Base-by-base conservation (phyloP, 768 basidiomycete genomes). In the Strobilomyces echinocephalus region DNA sequence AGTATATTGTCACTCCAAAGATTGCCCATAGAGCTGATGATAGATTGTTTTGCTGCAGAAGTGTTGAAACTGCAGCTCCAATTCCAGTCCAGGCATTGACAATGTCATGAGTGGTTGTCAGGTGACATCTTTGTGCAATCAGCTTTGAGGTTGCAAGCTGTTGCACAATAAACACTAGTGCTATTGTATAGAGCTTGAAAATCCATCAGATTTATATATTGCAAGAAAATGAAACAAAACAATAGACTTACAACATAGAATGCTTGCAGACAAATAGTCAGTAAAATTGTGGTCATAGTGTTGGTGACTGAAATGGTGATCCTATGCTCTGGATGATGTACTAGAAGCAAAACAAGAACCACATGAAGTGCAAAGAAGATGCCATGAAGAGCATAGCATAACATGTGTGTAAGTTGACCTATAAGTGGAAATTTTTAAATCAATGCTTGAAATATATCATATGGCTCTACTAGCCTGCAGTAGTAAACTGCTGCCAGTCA, bases 41-140 rank as follows among this genome's bases (percentile, higher is more conserved):
- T 36, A 2, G 6, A 16, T 28, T 15, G 9, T 31, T 53, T 46
- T 65, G 59, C 8, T 39, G 36, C 55, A 53, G 56, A 11, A 63
- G 36, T 15, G 35, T 11, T 20, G 52, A 40, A 10, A 60, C 0
- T 7, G 66, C 66, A 48, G 59, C 49, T 10, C 65, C 65, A 45
- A 61, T 52, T 0, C 66, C 62, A 15, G 46, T 48, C 65, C 65
- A 67, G 14, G 66, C 61, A 3, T 41, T 31, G 35, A 15, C 15
- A 16, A 8, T 16, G 7, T 36, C 35, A 36, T 36, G 16, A 6
- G 15, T 15, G 6, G 49, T 35, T 30, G 65, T 65, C 5, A 67
- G 2, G 3, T 55, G 54, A 15, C 63, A 56, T 1, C 34, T 20
- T 9, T 51, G 28, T 8, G 36, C 35, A 16, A 63, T 28, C 0